Percentiles rank a stretch among this genome's conserved stretches.
Conservation (phyloP, 257 asterid species). For the Solanum chiquidenum region DNA sequence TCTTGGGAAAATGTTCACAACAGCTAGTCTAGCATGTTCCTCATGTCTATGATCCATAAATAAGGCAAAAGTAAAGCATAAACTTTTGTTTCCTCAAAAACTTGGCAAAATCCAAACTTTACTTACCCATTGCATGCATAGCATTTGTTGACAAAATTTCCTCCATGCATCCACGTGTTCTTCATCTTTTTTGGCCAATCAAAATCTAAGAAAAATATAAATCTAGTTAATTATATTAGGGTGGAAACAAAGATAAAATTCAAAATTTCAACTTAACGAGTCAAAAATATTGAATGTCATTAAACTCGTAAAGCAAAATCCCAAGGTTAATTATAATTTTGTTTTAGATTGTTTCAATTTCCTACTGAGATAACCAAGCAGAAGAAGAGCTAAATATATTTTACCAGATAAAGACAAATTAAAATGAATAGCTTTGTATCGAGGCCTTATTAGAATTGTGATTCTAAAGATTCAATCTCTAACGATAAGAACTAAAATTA, state of each 20-base stretch:
- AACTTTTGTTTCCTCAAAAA: neutral
- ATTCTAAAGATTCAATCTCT: neutral
- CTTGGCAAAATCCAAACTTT: constrained; percentile 1
- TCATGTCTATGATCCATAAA: neutral
- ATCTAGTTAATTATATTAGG: neutral
- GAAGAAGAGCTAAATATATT: neutral
- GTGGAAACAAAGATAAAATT: neutral
- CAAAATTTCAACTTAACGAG: neutral
- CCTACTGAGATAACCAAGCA: neutral
- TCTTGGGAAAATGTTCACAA: neutral
- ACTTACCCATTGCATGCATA: constrained; percentile 16
- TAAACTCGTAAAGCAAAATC: neutral
- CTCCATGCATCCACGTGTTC: neutral
- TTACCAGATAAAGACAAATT: neutral
- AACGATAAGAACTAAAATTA: neutral
- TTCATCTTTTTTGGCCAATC: neutral
- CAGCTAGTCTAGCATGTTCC: neutral
- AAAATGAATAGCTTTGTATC: neutral
- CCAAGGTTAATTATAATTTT: neutral
- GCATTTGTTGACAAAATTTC: constrained; percentile 9
- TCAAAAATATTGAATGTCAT: neutral
- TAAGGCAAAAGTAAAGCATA: constrained; percentile 1
- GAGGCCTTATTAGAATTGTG: neutral
- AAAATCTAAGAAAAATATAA: neutral
- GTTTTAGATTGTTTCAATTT: neutral